phyloP scores from a whole-genome alignment of 2,329 filamentous ascomycete genomes.

The Aspergillus niger region DNA sequence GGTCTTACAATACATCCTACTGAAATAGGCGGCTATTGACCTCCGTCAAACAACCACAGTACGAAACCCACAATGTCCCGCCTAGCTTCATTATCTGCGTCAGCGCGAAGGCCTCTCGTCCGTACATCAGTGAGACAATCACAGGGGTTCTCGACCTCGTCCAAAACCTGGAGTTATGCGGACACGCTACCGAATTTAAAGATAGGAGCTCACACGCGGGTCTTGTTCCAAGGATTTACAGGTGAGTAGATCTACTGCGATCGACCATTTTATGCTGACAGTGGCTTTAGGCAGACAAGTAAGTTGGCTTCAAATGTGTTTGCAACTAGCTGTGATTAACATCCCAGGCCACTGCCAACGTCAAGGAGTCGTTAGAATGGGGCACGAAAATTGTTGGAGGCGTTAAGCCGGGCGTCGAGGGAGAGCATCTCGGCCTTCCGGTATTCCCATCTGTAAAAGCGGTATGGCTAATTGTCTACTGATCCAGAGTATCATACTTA shows the following conservation, averaged over 20 bases:
- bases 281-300: conserved; percentile 39
- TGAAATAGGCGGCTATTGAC: background rate
- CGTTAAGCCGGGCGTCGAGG: conserved; percentile 69
- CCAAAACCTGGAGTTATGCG: conserved; percentile 47
- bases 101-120: conserved; percentile 17
- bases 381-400: conserved; percentile 80
- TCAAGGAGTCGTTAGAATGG: conserved; percentile 73
- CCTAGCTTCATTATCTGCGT: conserved; percentile 26
- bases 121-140: conserved; percentile 7
- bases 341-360: conserved; percentile 69
- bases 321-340: conserved; percentile 11
- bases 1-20: background rate
- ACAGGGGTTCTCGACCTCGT: conserved; percentile 37
- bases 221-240: conserved; percentile 73
- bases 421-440: conserved; percentile 72
- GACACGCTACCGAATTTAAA: conserved; percentile 67
- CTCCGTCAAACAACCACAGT: background rate
- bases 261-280: conserved; percentile 5
- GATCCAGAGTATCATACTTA: background rate
- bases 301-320: conserved; percentile 12
- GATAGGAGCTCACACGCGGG: conserved; percentile 66
- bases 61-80: conserved; percentile 16
- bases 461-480: conserved; percentile 31
- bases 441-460: conserved; percentile 68
- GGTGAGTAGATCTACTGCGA: conserved; percentile 41